Conservation (phyloP, 805 yeast species). For the Naumovozyma baii region DNA sequence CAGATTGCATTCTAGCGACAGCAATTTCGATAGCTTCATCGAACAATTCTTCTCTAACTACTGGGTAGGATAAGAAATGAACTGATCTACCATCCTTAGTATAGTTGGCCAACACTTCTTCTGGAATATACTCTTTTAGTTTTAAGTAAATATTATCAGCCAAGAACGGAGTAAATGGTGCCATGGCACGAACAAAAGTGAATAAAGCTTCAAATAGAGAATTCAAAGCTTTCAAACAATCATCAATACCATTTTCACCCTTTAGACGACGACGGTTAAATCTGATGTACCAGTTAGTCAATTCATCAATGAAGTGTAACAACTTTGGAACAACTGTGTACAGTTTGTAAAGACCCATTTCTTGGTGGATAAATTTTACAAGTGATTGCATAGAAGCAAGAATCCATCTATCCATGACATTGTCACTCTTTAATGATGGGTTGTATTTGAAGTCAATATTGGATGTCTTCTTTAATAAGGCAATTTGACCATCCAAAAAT, state of each 20-base stretch:
- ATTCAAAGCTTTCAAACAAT: slow-evolving; percentile 79
- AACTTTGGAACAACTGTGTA: slow-evolving; percentile 94
- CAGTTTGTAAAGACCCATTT: slow-evolving; percentile 82
- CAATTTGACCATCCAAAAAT: slow-evolving; percentile 91
- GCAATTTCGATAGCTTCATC: slow-evolving; percentile 80
- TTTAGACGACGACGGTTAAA: slow-evolving; percentile 96
- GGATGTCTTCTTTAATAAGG: slow-evolving; percentile 67
- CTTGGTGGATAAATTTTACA: slow-evolving; percentile 73
- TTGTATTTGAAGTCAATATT: slow-evolving; percentile 66
- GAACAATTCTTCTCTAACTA: slow-evolving; percentile 65
- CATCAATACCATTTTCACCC: slow-evolving; percentile 83
- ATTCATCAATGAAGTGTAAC: slow-evolving; percentile 78
- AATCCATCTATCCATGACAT: slow-evolving; percentile 97
- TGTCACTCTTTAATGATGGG: slow-evolving; percentile 51
- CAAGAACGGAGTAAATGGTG: slow-evolving; percentile 96
- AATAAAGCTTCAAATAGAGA: slow-evolving; percentile 84
- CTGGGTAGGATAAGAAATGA: slow-evolving; percentile 89
- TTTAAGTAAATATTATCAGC: slow-evolving; percentile 81
- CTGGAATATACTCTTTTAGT: slow-evolving; percentile 53
- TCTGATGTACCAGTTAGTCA: slow-evolving; percentile 98
- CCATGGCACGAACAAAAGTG: slow-evolving; percentile 90
- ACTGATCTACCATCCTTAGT: slow-evolving; percentile 68
- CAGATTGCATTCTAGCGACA: slow-evolving; percentile 91
- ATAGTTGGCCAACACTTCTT: slow-evolving; percentile 42
- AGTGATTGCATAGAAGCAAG: slow-evolving; percentile 92